phyloP scores from a whole-genome alignment of 106 monocot genomes.

The Platanthera guangdongensis region DNA sequence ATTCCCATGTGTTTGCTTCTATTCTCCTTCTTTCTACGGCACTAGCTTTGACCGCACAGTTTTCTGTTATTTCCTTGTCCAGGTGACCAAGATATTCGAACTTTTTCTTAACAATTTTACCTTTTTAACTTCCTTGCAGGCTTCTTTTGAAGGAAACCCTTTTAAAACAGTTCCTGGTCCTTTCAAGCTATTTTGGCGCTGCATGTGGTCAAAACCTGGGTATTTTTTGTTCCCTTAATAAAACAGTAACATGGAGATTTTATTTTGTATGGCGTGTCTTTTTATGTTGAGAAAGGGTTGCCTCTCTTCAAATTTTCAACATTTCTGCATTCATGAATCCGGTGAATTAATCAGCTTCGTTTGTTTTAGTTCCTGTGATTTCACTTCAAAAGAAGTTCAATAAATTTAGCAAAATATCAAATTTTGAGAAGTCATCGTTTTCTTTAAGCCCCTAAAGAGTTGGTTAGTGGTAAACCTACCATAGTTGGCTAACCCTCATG shows the following conservation, averaged over 20 bases:
- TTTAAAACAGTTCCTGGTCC: conserved; percentile 96
- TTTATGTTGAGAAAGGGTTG: neutral
- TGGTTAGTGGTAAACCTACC: too few relatives aligned
- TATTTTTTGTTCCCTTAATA: conserved; percentile 18
- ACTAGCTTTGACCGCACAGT: too few relatives aligned
- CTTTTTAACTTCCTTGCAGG: conserved; percentile 32
- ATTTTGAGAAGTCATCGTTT: neutral
- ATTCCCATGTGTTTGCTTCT: too few relatives aligned
- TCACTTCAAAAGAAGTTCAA: neutral
- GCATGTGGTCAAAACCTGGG: conserved; percentile 98
- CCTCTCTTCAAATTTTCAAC: neutral
- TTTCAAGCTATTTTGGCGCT: conserved; percentile 90
- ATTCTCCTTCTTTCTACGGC: too few relatives aligned
- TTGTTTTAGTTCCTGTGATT: neutral
- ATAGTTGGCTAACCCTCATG: too few relatives aligned
- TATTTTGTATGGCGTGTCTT: neutral
- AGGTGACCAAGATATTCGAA: neutral
- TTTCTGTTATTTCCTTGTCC: neutral
- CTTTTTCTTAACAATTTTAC: neutral
- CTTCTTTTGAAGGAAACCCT: conserved; percentile 98
- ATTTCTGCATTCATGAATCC: neutral
- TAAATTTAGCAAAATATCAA: neutral
- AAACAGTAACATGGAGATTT: neutral
- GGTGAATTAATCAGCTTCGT: neutral
- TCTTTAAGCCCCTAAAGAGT: too few relatives aligned